Evolutionary conservation across 2,329 filamentous ascomycete species (phyloP), one percentile per base, ranked within the genome.

Genomic region (Alternaria sp.): DNA sequence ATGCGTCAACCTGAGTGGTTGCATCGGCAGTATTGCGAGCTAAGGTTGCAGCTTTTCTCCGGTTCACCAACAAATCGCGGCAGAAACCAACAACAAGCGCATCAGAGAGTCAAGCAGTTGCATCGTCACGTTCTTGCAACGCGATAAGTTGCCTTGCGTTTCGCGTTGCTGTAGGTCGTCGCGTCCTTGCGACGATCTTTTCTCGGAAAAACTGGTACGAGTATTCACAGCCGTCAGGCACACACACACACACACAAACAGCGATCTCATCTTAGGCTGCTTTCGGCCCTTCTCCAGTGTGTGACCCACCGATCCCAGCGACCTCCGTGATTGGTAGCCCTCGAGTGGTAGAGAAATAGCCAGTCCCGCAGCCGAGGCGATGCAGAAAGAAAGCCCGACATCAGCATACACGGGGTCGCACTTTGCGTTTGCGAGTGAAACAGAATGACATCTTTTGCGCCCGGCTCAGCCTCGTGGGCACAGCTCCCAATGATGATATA

Each of bases 91-190:
- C 51, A 49, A 37, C 33, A 39, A 49, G 34, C 31, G 34, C 24
- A 41, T 31, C 42, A 28, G 37, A 56, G 21, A 42, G 41, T 54
- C 41, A 36, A 33, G 51, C n/a, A 54, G 17, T 42, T 48, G 37
- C 36, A 24, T 54, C 42, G 24, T 54, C 51, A 54, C 53, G 44
- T 39, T 49, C 41, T 45, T 39, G 42, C 33, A 48, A 56, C 48
- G 48, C 48, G 29, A 40, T 31, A 45, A 33, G 36, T 34, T 48
- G 68, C 63, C 66, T 56, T 69, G 59, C 60, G 65, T 69, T 66
- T 69, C 62, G 66, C 52, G 44, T 42, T 60, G 40, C 67, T 67
- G 67, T 67, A 56, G 54, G 67, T 58, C 61, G 66, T 69, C 67
- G 67, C 64, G 67, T 69, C 66, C 61, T 52, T 36, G 28, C 54